Base-by-base conservation (phyloP, 805 yeast genomes). In the Scheffersomyces amazonensis region DNA sequence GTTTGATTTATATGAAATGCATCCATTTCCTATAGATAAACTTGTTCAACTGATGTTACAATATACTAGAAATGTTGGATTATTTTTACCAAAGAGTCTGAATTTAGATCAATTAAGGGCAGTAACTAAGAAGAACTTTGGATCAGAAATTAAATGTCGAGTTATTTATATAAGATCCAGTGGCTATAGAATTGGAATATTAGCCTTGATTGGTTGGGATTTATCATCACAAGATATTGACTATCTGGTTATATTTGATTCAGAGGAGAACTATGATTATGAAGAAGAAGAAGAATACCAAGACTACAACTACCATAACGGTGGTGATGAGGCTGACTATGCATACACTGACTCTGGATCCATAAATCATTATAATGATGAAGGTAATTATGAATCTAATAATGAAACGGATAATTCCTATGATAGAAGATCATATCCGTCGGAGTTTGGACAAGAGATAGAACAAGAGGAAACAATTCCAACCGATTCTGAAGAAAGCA, bases 81-180 rank as follows among this genome's bases (percentile, higher is more conserved):
- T 83, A 3, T 83, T 81, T 50, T 62, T 84, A 16, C 93, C 93
- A 1, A 66, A 80, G 43, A 80, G 78, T 47, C 73, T 77, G 36
- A 66, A 78, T 48, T 48, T 79, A 17, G 61, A 62, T 22, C 87
- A 82, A 47, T 50, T 84, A 6, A 52, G 75, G 1, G 49, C 54
- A 11, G 65, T 77, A 1, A 76, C 85, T 1, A 54, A 57, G 16
- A 61, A 64, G 18, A 50, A 80, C 1, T 60, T 69, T 36, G 84
- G 85, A 0, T 44, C 52, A 0, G 49, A 53, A 1, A 73, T 69
- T 7, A 57, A 55, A 35, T 69, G 81, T 34, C 60, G 80, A 39
- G 64, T 80, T 2, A 49, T 79, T 2, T 67, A 69, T 41, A 64
- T 72, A 2, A 60, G 63, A 33, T 52, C 55, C 3, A 52, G 64